Evolutionary conservation across 257 asterid genomes (phyloP).

Genomic region (Solanum neorickii): DNA sequence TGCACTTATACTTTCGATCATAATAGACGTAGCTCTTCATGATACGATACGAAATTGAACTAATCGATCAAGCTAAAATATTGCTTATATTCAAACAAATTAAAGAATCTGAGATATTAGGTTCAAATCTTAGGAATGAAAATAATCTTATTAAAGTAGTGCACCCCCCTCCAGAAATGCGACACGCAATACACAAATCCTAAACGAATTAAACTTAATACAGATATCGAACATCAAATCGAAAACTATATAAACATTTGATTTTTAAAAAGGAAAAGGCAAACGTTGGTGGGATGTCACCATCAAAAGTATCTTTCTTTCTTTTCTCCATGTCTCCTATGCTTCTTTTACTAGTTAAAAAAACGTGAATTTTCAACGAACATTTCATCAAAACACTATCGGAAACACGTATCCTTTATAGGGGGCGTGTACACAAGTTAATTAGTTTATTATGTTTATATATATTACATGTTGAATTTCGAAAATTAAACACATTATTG

Average conservation of each 20-base stretch:
- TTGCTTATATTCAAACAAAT: not conserved
- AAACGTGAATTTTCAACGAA: not conserved
- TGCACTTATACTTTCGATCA: too few species aligned
- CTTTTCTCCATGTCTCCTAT: conserved; percentile 1
- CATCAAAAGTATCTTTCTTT: conserved; percentile 2
- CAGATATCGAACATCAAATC: not conserved
- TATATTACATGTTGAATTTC: too few species aligned
- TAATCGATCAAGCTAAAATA: not conserved
- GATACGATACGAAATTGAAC: rapidly evolving
- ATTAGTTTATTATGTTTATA: too few species aligned
- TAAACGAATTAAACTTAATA: not conserved
- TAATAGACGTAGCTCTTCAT: too few species aligned
- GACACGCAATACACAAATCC: not conserved
- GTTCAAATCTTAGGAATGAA: not conserved
- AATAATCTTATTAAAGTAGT: not conserved
- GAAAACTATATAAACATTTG: not conserved
- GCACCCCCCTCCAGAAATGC: rapidly evolving
- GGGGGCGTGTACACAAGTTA: too few species aligned
- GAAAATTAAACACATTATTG: too few species aligned
- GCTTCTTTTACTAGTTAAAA: not conserved
- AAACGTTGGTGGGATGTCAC: conserved; percentile 3
- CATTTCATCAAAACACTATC: too few species aligned
- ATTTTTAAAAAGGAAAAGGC: not conserved
- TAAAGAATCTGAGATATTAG: not conserved
- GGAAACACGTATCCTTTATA: too few species aligned